Conservation (phyloP, 2,329 filamentous ascomycete genomes). For the Hypoxylon sp. region DNA sequence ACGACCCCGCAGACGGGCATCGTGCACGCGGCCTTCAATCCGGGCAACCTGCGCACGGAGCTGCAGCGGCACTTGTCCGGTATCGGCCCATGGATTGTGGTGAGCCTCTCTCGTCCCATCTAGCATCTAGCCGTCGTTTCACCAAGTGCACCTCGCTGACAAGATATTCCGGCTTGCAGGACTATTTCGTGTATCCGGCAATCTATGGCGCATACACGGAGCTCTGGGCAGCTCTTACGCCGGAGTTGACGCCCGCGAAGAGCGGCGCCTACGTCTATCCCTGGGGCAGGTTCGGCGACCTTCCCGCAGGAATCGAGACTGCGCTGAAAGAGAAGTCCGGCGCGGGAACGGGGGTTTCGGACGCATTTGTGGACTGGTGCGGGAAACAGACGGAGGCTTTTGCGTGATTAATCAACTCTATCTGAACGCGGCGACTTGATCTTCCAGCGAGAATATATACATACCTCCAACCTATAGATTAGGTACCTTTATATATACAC, state of each 20-base stretch:
- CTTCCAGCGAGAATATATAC: too few relatives aligned
- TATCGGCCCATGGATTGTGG: slow-evolving; percentile 15
- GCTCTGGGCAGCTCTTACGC: slow-evolving; percentile 29
- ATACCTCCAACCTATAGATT: too few relatives aligned
- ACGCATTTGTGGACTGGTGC: slow-evolving; percentile 36
- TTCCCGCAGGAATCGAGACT: slow-evolving; percentile 30
- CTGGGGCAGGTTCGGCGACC: slow-evolving; percentile 36
- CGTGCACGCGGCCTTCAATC: slow-evolving; percentile 43
- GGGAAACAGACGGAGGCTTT: slow-evolving; percentile 27
- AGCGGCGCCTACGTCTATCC: slow-evolving; percentile 42
- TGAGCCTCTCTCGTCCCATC: slow-evolving; percentile 9
- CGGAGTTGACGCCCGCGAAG: slow-evolving; percentile 36
- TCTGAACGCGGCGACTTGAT: too few relatives aligned
- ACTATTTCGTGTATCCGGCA: slow-evolving; percentile 20
- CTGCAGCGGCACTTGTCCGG: slow-evolving; percentile 35
- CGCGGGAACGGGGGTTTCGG: slow-evolving; percentile 27
- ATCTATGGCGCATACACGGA: slow-evolving; percentile 37
- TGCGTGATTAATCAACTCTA: slow-evolving; percentile 1
- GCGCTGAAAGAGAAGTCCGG: slow-evolving; percentile 24
- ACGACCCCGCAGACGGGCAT: slow-evolving; percentile 36
- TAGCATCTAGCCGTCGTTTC: too few relatives aligned
- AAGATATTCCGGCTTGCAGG: background rate
- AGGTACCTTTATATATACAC: too few relatives aligned
- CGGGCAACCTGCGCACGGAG: slow-evolving; percentile 42
- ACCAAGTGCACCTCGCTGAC: background rate